Percentiles rank a stretch among this genome's conserved stretches.
phyloP scores from a whole-genome alignment of 2,329 filamentous ascomycete genomes.

The Decorospora gaudefroyi region DNA sequence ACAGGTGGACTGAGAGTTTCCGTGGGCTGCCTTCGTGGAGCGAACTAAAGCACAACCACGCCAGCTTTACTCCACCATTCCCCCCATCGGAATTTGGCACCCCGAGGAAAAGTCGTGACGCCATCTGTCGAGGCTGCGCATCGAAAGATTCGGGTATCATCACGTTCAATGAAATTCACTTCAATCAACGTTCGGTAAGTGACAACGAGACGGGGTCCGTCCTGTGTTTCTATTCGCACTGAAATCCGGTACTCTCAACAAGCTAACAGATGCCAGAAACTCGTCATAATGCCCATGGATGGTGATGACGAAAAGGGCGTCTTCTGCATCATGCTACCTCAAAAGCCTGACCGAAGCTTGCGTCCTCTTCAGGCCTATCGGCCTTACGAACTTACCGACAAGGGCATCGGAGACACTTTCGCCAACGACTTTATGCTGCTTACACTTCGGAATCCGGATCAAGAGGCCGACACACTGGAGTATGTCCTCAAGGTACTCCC shows the following conservation, averaged over 20 bases:
- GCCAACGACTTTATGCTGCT: conserved; percentile 22
- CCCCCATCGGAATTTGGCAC: conserved; percentile 11
- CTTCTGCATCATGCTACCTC: conserved; percentile 29
- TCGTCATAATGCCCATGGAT: conserved; percentile 25
- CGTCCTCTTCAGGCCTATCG: conserved; percentile 18
- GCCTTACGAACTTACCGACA: conserved; percentile 14
- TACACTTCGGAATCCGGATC: conserved; percentile 16
- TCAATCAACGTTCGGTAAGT: not conserved
- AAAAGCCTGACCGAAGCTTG: conserved; percentile 20
- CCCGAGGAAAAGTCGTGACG: conserved; percentile 11
- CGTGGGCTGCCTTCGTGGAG: conserved; percentile 20
- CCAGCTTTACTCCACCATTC: conserved; percentile 9
- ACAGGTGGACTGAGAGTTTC: conserved; percentile 16
- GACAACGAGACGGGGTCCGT: too few relatives aligned
- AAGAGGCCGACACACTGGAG: conserved; percentile 3
- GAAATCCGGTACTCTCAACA: too few relatives aligned
- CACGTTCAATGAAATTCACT: conserved; percentile 23
- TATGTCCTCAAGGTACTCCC: conserved; percentile 6
- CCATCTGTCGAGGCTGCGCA: conserved; percentile 29
- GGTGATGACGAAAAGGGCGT: conserved; percentile 16
- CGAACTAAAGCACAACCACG: conserved; percentile 16
- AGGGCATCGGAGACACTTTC: conserved; percentile 7
- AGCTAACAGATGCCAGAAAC: conserved; percentile 18
- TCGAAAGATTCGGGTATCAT: conserved; percentile 13
- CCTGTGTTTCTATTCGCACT: too few relatives aligned